A percentile compares a stretch with the other conserved stretches of the same genome.
These are phyloP conservation scores for Favolaschia claudopus DNA, from an alignment of 768 basidiomycete species.

Conservation along the genomic window DNA sequence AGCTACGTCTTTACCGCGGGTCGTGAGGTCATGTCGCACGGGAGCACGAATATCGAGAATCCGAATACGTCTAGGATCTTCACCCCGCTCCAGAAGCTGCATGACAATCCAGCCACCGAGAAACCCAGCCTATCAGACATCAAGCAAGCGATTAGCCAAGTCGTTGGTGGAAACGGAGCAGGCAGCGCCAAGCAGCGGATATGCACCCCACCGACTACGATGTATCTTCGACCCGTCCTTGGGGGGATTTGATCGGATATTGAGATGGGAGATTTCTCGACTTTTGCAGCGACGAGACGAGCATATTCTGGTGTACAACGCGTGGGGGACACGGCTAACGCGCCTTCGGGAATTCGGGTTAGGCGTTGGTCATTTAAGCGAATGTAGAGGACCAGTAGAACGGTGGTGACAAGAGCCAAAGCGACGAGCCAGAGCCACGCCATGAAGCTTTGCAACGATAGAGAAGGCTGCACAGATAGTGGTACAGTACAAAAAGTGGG, in stretches of 20 bases:
- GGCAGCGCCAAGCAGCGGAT: not conserved
- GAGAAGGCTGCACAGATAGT: too few relatives aligned
- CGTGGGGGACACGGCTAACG: conserved; percentile 55
- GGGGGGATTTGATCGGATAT: conserved; percentile 61
- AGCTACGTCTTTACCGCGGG: conserved; percentile 59
- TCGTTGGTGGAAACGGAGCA: not conserved
- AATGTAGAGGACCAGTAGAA: conserved; percentile 44
- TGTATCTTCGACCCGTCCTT: conserved; percentile 77
- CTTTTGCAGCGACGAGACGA: conserved; percentile 41
- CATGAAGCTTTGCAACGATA: too few relatives aligned
- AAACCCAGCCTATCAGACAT: conserved; percentile 73
- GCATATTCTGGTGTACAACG: conserved; percentile 57
- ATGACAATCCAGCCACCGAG: conserved; percentile 81
- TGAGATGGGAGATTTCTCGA: conserved; percentile 42
- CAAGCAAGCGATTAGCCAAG: too few relatives aligned
- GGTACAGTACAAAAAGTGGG: too few relatives aligned
- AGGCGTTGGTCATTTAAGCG: conserved; percentile 64
- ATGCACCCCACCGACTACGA: conserved; percentile 78
- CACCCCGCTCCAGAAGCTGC: conserved; percentile 73
- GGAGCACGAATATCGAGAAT: conserved; percentile 74
- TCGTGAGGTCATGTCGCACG: conserved; percentile 60
- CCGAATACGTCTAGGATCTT: conserved; percentile 69
- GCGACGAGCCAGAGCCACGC: too few relatives aligned
- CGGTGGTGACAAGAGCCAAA: too few relatives aligned
- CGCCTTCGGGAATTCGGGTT: conserved; percentile 55